Evolutionary conservation across 495 filamentous ascomycete species (phyloP).

Genomic region (Cercophora samala): DNA sequence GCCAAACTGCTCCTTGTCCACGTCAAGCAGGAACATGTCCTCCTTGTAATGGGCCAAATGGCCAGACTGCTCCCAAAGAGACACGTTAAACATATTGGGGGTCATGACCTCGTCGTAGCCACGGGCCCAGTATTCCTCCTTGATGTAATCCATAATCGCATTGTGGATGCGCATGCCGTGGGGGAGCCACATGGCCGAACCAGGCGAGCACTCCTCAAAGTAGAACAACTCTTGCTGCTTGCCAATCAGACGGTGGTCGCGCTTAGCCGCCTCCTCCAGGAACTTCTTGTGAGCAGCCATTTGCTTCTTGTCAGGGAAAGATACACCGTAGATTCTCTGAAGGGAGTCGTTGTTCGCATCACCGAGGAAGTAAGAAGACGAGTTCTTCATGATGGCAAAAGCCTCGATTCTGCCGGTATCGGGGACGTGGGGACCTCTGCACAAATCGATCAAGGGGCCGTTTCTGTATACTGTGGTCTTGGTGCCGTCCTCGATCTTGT

Average conservation of each 20-base stretch:
- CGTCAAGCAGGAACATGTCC: constrained; percentile 91
- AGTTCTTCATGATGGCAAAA: constrained; percentile 91
- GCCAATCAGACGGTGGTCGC: constrained; percentile 87
- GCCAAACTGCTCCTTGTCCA: constrained; percentile 81
- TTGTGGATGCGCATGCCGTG: constrained; percentile 92
- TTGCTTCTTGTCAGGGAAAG: constrained; percentile 94
- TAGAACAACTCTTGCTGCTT: constrained; percentile 96
- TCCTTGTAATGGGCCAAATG: constrained; percentile 96
- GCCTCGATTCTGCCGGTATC: constrained; percentile 89
- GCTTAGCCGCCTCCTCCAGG: constrained; percentile 91
- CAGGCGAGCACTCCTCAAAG: constrained; percentile 87
- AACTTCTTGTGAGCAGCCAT: constrained; percentile 89
- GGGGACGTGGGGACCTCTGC: constrained; percentile 73
- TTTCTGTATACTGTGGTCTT: constrained; percentile 90
- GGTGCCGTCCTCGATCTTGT: constrained; percentile 83
- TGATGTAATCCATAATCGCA: constrained; percentile 72
- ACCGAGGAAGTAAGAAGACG: constrained; percentile 93
- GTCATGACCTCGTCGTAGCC: constrained; percentile 93
- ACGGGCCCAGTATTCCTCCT: constrained; percentile 85
- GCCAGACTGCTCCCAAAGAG: constrained; percentile 89
- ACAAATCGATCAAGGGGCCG: constrained; percentile 50
- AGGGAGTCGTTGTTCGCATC: constrained; percentile 89
- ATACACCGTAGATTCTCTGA: constrained; percentile 93
- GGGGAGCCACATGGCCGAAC: constrained; percentile 90
- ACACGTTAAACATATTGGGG: constrained; percentile 91